Conservation (phyloP, 2,329 filamentous ascomycete species). For the Thermothelomyces thermophilus region DNA sequence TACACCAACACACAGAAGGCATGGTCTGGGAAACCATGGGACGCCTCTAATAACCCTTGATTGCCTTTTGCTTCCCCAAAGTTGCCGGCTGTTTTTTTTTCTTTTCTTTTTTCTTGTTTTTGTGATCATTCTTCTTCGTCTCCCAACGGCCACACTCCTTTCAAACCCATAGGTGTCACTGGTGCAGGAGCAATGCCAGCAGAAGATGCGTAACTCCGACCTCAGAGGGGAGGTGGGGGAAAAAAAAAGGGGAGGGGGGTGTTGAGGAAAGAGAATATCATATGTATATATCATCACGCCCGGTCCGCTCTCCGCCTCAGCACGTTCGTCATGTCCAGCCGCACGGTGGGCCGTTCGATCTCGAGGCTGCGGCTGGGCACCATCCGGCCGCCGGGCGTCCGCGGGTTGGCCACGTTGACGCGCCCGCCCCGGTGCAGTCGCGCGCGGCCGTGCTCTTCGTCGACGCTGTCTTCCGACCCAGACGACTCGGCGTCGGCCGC, state of each 20-base stretch:
- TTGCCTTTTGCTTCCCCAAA: slow-evolving; percentile 5
- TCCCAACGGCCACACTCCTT: no score
- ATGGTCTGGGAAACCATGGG: no score
- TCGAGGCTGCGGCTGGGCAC: slow-evolving; percentile 53
- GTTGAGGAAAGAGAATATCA: background rate
- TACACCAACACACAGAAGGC: no score
- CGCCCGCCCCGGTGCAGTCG: slow-evolving; percentile 43
- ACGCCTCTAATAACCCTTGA: no score
- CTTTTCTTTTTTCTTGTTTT: background rate
- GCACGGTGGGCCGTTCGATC: slow-evolving; percentile 39
- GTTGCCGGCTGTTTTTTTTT: background rate
- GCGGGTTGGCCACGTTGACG: slow-evolving; percentile 52
- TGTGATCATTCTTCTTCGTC: no score
- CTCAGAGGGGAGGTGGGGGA: no score
- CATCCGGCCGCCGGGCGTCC: slow-evolving; percentile 46
- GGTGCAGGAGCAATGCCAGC: no score
- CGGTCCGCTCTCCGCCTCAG: slow-evolving; percentile 19
- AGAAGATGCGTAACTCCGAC: no score
- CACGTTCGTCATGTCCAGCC: slow-evolving; percentile 30
- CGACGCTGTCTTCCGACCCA: slow-evolving; percentile 30
- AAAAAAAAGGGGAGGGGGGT: no score
- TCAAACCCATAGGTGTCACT: no score
- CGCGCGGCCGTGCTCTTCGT: slow-evolving; percentile 32
- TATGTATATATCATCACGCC: background rate
- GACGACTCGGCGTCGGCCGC: background rate